Percentiles rank a stretch among this genome's conserved stretches.
Evolutionary conservation across 805 yeast genomes (phyloP).

Genomic region (Lachancea nothofagi): DNA sequence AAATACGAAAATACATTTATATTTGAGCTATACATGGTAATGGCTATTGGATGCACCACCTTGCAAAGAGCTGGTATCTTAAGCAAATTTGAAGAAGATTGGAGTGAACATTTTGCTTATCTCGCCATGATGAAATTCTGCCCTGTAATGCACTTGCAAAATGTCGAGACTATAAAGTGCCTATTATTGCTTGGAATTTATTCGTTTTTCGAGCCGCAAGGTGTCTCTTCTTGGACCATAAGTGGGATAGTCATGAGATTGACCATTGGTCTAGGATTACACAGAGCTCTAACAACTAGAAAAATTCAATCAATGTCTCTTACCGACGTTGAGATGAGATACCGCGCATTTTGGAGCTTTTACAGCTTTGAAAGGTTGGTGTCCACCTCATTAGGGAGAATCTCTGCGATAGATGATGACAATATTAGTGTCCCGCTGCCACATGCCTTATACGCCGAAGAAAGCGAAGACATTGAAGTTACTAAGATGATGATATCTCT

Average conservation of each 20-base stretch:
- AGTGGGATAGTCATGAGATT: constrained; percentile 44
- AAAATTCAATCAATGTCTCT: constrained; percentile 30
- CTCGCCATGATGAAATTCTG: constrained; percentile 39
- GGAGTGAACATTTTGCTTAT: constrained; percentile 38
- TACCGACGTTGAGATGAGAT: constrained; percentile 39
- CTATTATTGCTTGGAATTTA: constrained; percentile 43
- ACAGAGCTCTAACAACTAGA: constrained; percentile 33
- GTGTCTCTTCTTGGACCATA: constrained; percentile 48
- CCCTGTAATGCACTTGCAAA: constrained; percentile 36
- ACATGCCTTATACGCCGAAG: constrained; percentile 37
- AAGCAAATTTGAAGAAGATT: constrained; percentile 32
- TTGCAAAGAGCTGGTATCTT: constrained; percentile 39
- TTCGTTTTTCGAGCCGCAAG: constrained; percentile 46
- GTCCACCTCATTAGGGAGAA: constrained; percentile 45
- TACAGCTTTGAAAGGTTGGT: constrained; percentile 45
- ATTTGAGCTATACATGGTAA: constrained; percentile 47
- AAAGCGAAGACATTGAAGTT: constrained; percentile 37
- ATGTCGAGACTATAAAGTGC: constrained; percentile 38
- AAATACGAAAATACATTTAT: constrained; percentile 25
- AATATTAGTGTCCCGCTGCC: constrained; percentile 46
- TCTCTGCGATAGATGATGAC: constrained; percentile 43
- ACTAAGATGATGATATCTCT: constrained; percentile 39
- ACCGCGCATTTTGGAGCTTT: constrained; percentile 46
- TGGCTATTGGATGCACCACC: constrained; percentile 52
- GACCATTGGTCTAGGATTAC: constrained; percentile 42